Percentiles rank a stretch among this genome's conserved stretches.
Conservation (phyloP, 2,329 filamentous ascomycete genomes). For the Chaetomium globosum region DNA sequence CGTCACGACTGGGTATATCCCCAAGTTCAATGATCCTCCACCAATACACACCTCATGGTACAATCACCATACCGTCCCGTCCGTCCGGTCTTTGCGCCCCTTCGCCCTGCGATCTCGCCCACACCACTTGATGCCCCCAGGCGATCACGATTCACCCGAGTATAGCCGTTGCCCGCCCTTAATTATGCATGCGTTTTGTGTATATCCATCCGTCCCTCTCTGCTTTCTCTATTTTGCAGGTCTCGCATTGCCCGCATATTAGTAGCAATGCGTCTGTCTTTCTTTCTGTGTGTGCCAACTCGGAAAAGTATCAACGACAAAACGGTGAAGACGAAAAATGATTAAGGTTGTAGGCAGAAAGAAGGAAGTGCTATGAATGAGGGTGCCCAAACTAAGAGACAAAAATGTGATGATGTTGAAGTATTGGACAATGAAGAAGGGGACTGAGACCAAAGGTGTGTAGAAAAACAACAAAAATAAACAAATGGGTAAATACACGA, state of each 20-base stretch:
- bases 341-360: neutral
- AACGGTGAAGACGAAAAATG: neutral
- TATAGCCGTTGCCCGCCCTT: neutral
- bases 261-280: neutral
- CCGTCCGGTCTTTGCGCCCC: neutral
- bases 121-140: neutral
- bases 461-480: neutral
- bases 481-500: slow-evolving; percentile 17
- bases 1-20: neutral
- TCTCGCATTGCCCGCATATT: neutral
- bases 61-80: neutral
- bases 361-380: neutral
- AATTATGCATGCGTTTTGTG: neutral
- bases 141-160: slow-evolving; percentile 1
- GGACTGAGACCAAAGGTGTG: neutral
- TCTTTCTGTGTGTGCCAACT: neutral
- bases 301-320: neutral
- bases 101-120: neutral
- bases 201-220: neutral
- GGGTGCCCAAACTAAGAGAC: neutral
- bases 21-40: neutral
- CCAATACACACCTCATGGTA: no score
- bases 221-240: neutral
- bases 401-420: slow-evolving; percentile 5
- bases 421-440: neutral